Conservation (phyloP, 2,329 filamentous ascomycete species). For the Penicillium verrucosum region DNA sequence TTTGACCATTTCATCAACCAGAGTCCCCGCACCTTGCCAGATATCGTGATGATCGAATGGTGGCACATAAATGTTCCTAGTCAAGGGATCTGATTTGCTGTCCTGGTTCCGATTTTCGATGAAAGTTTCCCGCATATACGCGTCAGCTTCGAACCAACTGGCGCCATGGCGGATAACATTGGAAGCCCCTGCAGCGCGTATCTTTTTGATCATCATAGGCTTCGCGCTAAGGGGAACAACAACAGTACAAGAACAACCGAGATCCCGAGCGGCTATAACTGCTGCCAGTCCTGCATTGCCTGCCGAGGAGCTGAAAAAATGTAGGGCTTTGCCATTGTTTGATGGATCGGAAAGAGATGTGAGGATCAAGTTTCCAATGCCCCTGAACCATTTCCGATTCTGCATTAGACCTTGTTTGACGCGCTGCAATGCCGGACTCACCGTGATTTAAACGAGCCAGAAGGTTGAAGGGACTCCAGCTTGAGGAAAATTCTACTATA, state of each 20-base stretch:
- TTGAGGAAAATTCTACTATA: constrained; percentile 72
- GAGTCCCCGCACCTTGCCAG: constrained; percentile 36
- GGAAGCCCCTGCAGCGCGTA: constrained; percentile 60
- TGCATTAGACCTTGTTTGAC: not conserved
- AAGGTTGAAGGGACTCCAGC: constrained; percentile 75
- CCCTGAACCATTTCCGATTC: constrained; percentile 18
- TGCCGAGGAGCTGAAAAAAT: constrained; percentile 75
- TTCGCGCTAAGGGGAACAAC: constrained; percentile 66
- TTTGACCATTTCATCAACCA: constrained; percentile 36
- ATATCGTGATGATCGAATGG: constrained; percentile 40
- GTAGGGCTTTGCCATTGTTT: constrained; percentile 40
- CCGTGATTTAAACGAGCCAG: constrained; percentile 77
- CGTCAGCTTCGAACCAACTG: constrained; percentile 67
- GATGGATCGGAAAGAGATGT: constrained; percentile 22
- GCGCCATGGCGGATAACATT: constrained; percentile 65
- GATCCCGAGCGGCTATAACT: constrained; percentile 64
- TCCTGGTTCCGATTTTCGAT: constrained; percentile 23
- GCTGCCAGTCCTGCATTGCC: constrained; percentile 82
- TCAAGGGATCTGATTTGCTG: not conserved
- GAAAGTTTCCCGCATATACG: constrained; percentile 55
- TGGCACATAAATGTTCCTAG: constrained; percentile 33
- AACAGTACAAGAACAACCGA: constrained; percentile 65
- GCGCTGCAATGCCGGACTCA: constrained; percentile 10
- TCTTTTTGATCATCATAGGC: constrained; percentile 64
- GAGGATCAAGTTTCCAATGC: constrained; percentile 39